Percentiles rank a stretch among this genome's conserved stretches.
Evolutionary conservation across 805 yeast species (phyloP).

Genomic region (Cyberlindnera xylosilytica): DNA sequence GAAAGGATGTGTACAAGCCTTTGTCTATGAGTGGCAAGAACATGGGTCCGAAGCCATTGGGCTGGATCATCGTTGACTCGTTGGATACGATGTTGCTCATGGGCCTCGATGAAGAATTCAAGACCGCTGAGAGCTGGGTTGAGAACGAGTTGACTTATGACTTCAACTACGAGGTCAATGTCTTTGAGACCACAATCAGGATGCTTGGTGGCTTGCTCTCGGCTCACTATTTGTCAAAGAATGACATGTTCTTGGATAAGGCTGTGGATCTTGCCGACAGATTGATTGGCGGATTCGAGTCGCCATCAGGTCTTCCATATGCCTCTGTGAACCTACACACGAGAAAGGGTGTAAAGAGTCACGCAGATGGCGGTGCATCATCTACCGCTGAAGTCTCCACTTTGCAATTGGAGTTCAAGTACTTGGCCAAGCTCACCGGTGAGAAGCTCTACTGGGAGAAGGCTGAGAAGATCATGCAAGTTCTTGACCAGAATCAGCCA

Average conservation of each 20-base stretch:
- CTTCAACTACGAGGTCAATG: constrained; percentile 71
- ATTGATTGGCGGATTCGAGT: constrained; percentile 63
- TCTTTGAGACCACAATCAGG: constrained; percentile 91
- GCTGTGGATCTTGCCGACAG: constrained; percentile 80
- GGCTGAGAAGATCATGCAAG: constrained; percentile 69
- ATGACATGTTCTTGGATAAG: constrained; percentile 68
- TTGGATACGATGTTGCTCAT: constrained; percentile 79
- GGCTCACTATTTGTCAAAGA: constrained; percentile 68
- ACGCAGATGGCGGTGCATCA: constrained; percentile 71
- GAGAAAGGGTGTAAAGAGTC: constrained; percentile 57
- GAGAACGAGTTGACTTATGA: constrained; percentile 63
- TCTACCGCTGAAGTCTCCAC: constrained; percentile 91
- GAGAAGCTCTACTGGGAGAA: constrained; percentile 74
- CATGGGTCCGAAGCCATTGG: constrained; percentile 80
- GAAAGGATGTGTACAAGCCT: constrained; percentile 75
- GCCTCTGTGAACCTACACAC: constrained; percentile 71
- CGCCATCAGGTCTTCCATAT: constrained; percentile 69
- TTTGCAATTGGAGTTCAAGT: constrained; percentile 82
- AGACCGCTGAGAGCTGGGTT: constrained; percentile 72
- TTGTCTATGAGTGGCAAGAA: constrained; percentile 58
- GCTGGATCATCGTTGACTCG: constrained; percentile 91
- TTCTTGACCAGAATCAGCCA: constrained; percentile 62
- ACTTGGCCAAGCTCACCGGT: constrained; percentile 76
- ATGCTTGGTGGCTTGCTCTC: constrained; percentile 93
- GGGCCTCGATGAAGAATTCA: constrained; percentile 56